Conservation (phyloP, 495 filamentous ascomycete species). For the Trichocladium uniseriatum region DNA sequence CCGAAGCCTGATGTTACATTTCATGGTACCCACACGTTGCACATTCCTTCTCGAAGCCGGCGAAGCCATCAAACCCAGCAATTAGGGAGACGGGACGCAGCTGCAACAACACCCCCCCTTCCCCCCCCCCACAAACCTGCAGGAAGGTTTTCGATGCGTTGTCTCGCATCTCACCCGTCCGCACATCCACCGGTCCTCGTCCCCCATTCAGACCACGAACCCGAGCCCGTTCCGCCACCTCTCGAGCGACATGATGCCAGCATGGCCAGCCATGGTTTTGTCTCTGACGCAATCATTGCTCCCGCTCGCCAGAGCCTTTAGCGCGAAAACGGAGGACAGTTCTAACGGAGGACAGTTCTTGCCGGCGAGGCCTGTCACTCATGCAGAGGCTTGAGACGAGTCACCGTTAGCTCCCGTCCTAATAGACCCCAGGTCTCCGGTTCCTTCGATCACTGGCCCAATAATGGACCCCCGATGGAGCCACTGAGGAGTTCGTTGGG, state of each 20-base stretch:
- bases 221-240: too few relatives aligned
- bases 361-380: slow-evolving; percentile 18
- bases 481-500: slow-evolving; percentile 12
- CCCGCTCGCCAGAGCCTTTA: slow-evolving; percentile 6
- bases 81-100: slow-evolving; percentile 7
- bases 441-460: slow-evolving; percentile 18
- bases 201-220: too few relatives aligned
- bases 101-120: slow-evolving; percentile 10
- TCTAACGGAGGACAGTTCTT: not conserved
- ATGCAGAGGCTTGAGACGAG: slow-evolving; percentile 12
- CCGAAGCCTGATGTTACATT: slow-evolving; percentile 27
- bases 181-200: slow-evolving; percentile 15
- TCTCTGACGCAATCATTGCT: slow-evolving; percentile 18
- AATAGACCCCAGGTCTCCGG: slow-evolving; percentile 17
- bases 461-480: slow-evolving; percentile 9
- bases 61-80: slow-evolving; percentile 2
- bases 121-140: slow-evolving; percentile 16
- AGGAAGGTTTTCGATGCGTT: slow-evolving; percentile 29
- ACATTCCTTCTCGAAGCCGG: slow-evolving; percentile 20
- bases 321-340: slow-evolving; percentile 4
- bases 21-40: slow-evolving; percentile 17
- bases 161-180: slow-evolving; percentile 17
- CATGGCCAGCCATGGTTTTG: too few relatives aligned
- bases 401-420: slow-evolving; percentile 17
- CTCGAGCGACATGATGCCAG: too few relatives aligned